Percentiles rank a stretch among this genome's conserved stretches.
These are phyloP conservation scores for Helotiales sp. DNA, from an alignment of 2,329 filamentous ascomycete species.

Conservation along the genomic window DNA sequence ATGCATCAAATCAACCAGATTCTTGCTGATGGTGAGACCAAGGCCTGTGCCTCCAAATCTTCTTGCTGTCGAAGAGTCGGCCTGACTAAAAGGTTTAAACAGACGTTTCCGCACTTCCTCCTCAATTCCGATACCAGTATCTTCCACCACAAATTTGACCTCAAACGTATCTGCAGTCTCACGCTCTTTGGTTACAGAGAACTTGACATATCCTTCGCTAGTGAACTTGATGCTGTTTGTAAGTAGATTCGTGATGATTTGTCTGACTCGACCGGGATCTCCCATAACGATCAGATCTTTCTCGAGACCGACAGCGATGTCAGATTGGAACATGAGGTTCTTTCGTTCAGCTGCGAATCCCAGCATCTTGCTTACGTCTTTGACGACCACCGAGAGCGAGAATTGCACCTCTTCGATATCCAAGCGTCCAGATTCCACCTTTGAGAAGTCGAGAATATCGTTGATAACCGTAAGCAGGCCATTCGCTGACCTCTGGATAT, in stretches of 20 bases:
- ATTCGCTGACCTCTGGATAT: constrained; percentile 77
- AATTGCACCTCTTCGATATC: constrained; percentile 83
- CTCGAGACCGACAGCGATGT: constrained; percentile 58
- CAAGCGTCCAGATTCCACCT: constrained; percentile 74
- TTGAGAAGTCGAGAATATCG: constrained; percentile 87
- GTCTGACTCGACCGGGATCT: constrained; percentile 79
- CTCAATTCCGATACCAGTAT: constrained; percentile 80
- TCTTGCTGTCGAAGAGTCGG: constrained; percentile 75
- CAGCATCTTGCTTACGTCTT: constrained; percentile 84
- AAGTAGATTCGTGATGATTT: constrained; percentile 78
- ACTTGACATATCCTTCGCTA: constrained; percentile 64
- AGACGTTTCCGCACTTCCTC: constrained; percentile 71
- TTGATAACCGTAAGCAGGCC: constrained; percentile 86
- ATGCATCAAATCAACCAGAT: constrained; percentile 76
- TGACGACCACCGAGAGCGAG: constrained; percentile 69
- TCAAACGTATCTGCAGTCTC: constrained; percentile 66
- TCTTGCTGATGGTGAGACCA: constrained; percentile 79
- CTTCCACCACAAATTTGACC: constrained; percentile 71
- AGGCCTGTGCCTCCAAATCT: constrained; percentile 79
- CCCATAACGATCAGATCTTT: constrained; percentile 78
- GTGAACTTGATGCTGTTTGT: constrained; percentile 80
- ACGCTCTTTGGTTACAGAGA: constrained; percentile 62
- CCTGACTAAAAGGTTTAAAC: constrained; percentile 81
- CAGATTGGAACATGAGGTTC: constrained; percentile 69
- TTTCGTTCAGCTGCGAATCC: constrained; percentile 81